A percentile compares a stretch with the other conserved stretches of the same genome.
These are phyloP conservation scores for Trichoderma sp. DNA, from an alignment of 2,329 filamentous ascomycete species.

Conservation along the genomic window DNA sequence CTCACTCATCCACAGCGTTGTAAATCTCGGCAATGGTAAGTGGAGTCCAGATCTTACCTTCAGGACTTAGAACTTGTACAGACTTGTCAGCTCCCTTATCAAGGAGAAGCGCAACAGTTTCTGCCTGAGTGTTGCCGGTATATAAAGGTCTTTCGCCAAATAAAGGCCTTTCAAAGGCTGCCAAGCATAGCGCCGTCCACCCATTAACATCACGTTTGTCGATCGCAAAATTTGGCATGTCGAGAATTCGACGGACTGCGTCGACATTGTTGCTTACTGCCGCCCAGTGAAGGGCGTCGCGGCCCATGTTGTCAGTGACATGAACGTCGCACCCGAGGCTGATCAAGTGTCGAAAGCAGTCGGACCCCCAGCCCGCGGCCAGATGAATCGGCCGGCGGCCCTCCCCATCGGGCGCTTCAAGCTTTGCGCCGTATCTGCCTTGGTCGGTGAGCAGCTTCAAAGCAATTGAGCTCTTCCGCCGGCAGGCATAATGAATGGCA, in stretches of 20 bases:
- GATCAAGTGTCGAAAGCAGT: background rate
- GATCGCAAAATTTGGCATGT: background rate
- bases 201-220: background rate
- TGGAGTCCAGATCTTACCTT: no score
- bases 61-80: no score
- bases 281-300: background rate
- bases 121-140: no score
- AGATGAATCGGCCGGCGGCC: background rate
- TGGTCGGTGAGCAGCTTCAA: background rate
- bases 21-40: background rate
- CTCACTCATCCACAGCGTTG: background rate
- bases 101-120: background rate
- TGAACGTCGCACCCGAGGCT: background rate
- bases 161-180: no score
- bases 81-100: background rate
- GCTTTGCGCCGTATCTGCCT: background rate
- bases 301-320: background rate
- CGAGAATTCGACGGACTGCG: background rate
- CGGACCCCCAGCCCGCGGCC: background rate
- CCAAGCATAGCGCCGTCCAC: background rate
- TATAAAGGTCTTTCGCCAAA: no score
- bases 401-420: background rate
- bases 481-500: background rate
- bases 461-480: background rate
- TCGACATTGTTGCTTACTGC: background rate